Base-by-base conservation (phyloP, 2,329 filamentous ascomycete species). In the Diaporthe sp. region DNA sequence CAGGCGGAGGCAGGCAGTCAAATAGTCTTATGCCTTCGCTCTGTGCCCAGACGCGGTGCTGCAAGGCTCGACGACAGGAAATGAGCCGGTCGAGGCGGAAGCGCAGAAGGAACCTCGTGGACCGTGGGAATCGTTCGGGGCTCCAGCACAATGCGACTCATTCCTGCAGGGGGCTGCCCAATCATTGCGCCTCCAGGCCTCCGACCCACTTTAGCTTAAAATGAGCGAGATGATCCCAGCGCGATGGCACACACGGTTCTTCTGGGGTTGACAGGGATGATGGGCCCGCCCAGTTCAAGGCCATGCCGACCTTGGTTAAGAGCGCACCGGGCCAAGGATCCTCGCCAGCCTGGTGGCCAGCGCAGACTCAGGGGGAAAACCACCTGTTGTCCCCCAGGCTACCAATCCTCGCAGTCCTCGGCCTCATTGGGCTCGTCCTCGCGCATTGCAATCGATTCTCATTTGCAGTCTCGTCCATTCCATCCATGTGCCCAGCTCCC, bases 201-300 rank as follows among this genome's bases (percentile, higher is more conserved):
- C 8, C 7, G 46, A 13, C 39, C 34, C 25, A 57, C 37, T 69
- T 65, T 75, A 75, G 74, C 73, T 72, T 73, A 70, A 61, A 39
- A 75, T 76, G 74, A 74, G 61, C 75, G 75, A 76, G 62, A 76
- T 76, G 69, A 75, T 61, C 62, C 72, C 69, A 59, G 58, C 55
- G 51, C 34, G 34, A 70, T 73, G 61, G 46, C 72, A 73, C 65
- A 49, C 42, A 39, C 46, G 65, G 34, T 13, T 22, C 49, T 13
- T 69, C 65, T 46, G 65, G 65, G 65, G 65, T 69, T 69, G 65
- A 55, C 71, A 37, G 71, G 34, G 53, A 61, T 61, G 2, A 0
- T 2, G 4, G 53, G 55, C 10, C 42, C 44, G 42, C 69, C 53
- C 28, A 51, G 69, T 13, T 46, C 37, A 37, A 44, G 46, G 61